Percentiles rank a stretch among this genome's conserved stretches.
These are phyloP conservation scores for Aspergillus leporis DNA, from an alignment of 495 filamentous ascomycete genomes.

Conservation along the genomic window DNA sequence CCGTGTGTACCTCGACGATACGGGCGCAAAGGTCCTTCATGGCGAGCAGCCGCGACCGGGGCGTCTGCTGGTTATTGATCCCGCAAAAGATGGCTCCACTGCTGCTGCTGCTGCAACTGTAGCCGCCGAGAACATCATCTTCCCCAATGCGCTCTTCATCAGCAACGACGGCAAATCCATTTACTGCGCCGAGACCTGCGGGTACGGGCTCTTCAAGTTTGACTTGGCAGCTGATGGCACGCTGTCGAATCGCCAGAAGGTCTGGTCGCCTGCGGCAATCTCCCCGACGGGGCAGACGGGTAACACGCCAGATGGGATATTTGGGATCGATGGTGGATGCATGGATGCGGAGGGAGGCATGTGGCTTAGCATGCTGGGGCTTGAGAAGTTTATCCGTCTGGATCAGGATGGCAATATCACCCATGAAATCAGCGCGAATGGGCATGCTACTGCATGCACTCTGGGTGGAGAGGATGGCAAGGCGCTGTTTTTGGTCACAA, in stretches of 20 bases:
- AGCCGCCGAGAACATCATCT: not conserved
- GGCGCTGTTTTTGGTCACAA: conserved; percentile 1
- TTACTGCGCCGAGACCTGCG: conserved; percentile 3
- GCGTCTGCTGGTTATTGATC: not conserved
- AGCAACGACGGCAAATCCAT: not conserved
- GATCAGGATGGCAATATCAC: not conserved
- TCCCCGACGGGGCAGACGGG: not conserved
- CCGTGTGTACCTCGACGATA: conserved; percentile 2
- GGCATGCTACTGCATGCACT: not conserved
- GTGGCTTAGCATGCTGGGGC: conserved; percentile 1
- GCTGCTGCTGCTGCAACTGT: too few species aligned
- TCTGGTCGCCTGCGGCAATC: not conserved
- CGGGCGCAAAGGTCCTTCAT: not conserved
- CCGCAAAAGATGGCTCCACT: not conserved
- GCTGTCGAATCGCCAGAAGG: too few species aligned
- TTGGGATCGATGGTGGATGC: conserved; percentile 5
- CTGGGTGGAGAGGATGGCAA: conserved; percentile 1
- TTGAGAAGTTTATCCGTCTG: not conserved
- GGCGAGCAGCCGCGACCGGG: conserved; percentile 4
- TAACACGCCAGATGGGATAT: not conserved
- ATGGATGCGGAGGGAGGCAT: conserved; percentile 2
- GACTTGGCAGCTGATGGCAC: not conserved
- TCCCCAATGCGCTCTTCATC: conserved; percentile 6
- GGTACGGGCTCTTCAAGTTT: not conserved
- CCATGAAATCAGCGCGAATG: not conserved